Evolutionary conservation across 2,329 filamentous ascomycete species (phyloP).

Genomic region (Cladosporium sp.): DNA sequence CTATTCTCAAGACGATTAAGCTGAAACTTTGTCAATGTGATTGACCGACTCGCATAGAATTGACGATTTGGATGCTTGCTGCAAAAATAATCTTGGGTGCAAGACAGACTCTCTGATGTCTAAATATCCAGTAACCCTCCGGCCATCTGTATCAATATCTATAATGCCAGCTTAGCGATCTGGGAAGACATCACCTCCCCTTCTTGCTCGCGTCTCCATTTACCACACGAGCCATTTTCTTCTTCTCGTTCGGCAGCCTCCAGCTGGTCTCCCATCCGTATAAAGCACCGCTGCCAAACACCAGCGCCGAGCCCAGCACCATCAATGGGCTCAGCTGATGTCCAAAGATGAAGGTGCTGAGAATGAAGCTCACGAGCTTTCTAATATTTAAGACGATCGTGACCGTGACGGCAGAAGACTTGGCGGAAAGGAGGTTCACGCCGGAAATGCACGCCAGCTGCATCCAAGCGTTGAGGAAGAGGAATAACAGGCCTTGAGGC

Average conservation of each 20-base stretch:
- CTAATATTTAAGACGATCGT: slow-evolving; percentile 94
- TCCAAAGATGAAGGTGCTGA: slow-evolving; percentile 93
- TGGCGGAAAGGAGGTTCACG: slow-evolving; percentile 87
- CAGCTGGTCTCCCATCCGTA: slow-evolving; percentile 71
- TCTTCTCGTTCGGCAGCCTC: slow-evolving; percentile 35
- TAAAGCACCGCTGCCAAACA: slow-evolving; percentile 85
- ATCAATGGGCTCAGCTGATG: slow-evolving; percentile 75
- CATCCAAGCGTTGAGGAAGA: slow-evolving; percentile 74
- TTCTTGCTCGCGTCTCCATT: background rate
- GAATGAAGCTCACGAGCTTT: slow-evolving; percentile 82
- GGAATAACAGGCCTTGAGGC: slow-evolving; percentile 66
- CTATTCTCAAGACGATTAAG: no score
- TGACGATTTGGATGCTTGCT: no score
- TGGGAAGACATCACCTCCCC: background rate
- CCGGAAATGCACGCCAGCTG: slow-evolving; percentile 94
- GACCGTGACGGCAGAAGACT: slow-evolving; percentile 85
- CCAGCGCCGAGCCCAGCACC: slow-evolving; percentile 72
- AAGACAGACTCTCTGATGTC: no score
- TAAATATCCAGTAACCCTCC: no score
- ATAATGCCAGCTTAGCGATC: background rate
- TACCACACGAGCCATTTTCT: slow-evolving; percentile 10
- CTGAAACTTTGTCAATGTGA: no score
- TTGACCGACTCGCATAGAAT: no score
- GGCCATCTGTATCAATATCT: no score
- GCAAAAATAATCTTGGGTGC: no score